These are phyloP conservation scores for Tricharina praecox DNA, from an alignment of 495 filamentous ascomycete genomes.

Conservation along the genomic window DNA sequence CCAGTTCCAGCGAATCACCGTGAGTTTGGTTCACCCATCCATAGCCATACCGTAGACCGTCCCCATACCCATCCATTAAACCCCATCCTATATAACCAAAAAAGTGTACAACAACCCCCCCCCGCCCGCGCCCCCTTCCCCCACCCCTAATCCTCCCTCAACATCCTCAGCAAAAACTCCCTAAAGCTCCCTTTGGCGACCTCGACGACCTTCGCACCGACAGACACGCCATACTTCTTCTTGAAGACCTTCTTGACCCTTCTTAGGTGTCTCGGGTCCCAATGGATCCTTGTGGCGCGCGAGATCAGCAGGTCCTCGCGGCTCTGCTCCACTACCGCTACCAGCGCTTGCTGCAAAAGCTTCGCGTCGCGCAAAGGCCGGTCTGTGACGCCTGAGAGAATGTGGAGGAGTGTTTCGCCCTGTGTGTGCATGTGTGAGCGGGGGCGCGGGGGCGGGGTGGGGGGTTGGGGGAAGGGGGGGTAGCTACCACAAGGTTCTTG, in stretches of 20 bases:
- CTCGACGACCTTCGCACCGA: slow-evolving; percentile 44
- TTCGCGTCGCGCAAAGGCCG: slow-evolving; percentile 85
- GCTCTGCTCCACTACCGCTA: slow-evolving; percentile 31
- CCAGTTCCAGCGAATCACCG: too few species aligned
- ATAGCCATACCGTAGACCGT: too few species aligned
- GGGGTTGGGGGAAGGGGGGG: too few species aligned
- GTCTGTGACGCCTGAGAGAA: slow-evolving; percentile 93
- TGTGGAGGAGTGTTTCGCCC: slow-evolving; percentile 90
- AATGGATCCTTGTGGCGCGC: slow-evolving; percentile 64
- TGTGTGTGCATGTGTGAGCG: slow-evolving; percentile 31
- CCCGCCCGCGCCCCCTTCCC: too few species aligned
- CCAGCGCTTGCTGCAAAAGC: slow-evolving; percentile 73
- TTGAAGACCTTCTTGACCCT: slow-evolving; percentile 53
- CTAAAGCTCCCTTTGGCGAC: slow-evolving; percentile 38
- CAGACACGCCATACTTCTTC: slow-evolving; percentile 50
- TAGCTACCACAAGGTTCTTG: slow-evolving; percentile 73
- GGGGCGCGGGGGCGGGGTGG: too few species aligned
- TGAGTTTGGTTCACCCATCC: too few species aligned
- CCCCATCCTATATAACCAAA: too few species aligned
- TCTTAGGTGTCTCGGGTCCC: slow-evolving; percentile 62
- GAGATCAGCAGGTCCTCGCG: slow-evolving; percentile 71
- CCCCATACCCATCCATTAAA: too few species aligned
- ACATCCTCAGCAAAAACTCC: slow-evolving; percentile 40
- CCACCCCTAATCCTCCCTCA: slow-evolving; percentile 13
- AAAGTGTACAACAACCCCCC: too few species aligned